Base-by-base conservation (phyloP, 441 rosid genomes). In the Isatis lusitanica region DNA sequence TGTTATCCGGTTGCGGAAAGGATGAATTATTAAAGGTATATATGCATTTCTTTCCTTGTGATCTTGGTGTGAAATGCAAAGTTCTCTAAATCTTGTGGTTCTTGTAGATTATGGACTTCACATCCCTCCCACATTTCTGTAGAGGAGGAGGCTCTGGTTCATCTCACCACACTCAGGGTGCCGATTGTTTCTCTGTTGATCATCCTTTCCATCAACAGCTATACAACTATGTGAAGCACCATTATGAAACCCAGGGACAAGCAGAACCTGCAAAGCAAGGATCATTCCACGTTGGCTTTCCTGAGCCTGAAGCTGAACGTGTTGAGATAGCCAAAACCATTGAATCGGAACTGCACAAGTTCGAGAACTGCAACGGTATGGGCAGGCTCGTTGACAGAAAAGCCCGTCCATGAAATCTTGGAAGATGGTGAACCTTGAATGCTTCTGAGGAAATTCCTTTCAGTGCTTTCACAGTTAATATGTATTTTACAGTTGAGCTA, bases 61-160 rank as follows among this genome's bases (percentile, higher is more conserved):
- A 24, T 74, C 53, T 44, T 76, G 15, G 8, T 76, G 67, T 65
- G 33, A 38, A 47, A 38, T 39, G 67, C 71, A n/a, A 76, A 56
- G 17, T n/a, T 47, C n/a, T 48, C 56, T 69, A 47, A 71, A 44
- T 71, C 31, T 42, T 71, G 40, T 50, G 58, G 47, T 77, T 78
- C 44, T 28, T 84, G 74, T 81, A 92, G 97, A 87, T 85, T 63
- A 92, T 90, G 97, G 97, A 92, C 75, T 74, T 75, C 61, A 74
- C 81, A 56, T 88, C 98, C 15, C 92, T 92, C 66, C 99, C 98
- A 24, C 99, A 92, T 83, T 92, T 92, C 85, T 92, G 97, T 80
- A 89, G 74, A 80, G 81, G 85, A 53, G 97, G 85, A 85, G 87
- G 92, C 66, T 89, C 98, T 2, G 97, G 96, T 63, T 90, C 98